These are phyloP conservation scores for Ashbya aceris DNA, from an alignment of 1,139 yeast genomes.

Conservation along the genomic window DNA sequence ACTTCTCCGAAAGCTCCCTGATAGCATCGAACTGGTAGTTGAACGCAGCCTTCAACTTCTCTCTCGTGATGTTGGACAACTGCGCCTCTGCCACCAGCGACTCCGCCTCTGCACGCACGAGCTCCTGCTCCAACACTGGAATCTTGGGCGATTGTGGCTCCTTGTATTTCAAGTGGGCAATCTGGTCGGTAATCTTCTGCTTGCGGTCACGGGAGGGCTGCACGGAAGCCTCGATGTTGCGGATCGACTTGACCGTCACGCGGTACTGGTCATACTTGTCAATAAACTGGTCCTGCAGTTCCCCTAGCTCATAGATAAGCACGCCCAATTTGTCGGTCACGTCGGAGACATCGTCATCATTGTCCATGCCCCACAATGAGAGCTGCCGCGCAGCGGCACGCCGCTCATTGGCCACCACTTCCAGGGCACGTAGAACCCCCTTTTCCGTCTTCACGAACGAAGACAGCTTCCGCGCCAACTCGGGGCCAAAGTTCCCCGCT, in stretches of 20 bases:
- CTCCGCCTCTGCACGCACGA: conserved; percentile 87
- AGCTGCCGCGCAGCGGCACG: conserved; percentile 78
- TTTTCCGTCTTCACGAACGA: conserved; percentile 76
- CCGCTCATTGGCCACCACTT: conserved; percentile 68
- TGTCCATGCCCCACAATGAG: conserved; percentile 77
- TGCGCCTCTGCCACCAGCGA: conserved; percentile 87
- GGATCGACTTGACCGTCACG: conserved; percentile 66
- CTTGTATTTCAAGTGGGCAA: conserved; percentile 73
- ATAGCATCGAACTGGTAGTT: conserved; percentile 75
- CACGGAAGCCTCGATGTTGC: conserved; percentile 80
- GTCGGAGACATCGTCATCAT: conserved; percentile 78
- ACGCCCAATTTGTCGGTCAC: conserved; percentile 83
- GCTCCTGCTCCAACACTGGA: conserved; percentile 73
- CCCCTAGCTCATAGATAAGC: conserved; percentile 72
- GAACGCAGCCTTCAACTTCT: conserved; percentile 77
- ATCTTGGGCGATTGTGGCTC: conserved; percentile 80
- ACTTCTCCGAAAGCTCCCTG: conserved; percentile 76
- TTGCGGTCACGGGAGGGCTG: conserved; percentile 84
- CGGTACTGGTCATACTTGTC: conserved; percentile 83
- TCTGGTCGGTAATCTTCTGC: conserved; percentile 75
- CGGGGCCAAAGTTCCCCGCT: conserved; percentile 74
- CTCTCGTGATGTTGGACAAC: conserved; percentile 78
- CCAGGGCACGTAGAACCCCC: conserved; percentile 70
- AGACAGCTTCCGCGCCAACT: conserved; percentile 65
- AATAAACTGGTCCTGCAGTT: conserved; percentile 78